A percentile compares a stretch with the other conserved stretches of the same genome.
phyloP scores from a whole-genome alignment of 257 asterid species.

The Penstemon davidsonii region DNA sequence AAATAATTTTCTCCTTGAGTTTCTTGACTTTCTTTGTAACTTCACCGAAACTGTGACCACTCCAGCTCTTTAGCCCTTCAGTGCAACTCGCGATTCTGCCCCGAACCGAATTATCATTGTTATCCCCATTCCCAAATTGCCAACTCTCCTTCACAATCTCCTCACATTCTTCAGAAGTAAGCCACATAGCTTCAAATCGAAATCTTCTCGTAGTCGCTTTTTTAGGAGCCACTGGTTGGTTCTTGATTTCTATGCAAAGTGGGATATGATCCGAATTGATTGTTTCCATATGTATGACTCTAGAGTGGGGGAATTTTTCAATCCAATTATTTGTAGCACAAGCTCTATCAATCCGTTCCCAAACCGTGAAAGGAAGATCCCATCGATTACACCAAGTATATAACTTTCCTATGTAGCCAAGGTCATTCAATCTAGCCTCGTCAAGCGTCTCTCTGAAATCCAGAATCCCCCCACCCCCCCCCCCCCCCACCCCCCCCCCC shows the following conservation, averaged over 20 bases:
- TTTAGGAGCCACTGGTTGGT: no score
- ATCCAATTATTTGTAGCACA: neutral
- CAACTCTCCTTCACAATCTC: neutral
- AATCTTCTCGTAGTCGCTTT: no score
- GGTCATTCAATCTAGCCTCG: neutral
- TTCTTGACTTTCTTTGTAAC: no score
- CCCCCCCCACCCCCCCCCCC: no score
- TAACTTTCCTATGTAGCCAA: neutral
- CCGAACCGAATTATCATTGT: no score
- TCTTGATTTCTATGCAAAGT: no score
- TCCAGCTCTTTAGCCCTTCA: neutral
- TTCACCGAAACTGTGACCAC: neutral
- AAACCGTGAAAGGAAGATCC: neutral
- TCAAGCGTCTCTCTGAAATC: neutral
- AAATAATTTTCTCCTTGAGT: no score
- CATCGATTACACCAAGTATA: neutral
- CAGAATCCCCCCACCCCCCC: no score
- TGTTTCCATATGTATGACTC: neutral
- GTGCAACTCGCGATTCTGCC: neutral
- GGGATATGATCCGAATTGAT: neutral
- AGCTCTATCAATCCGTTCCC: neutral
- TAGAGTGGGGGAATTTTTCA: neutral
- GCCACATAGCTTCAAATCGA: neutral
- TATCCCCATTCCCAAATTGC: neutral
- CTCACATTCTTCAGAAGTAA: neutral